These are phyloP conservation scores for Cryomyces minteri DNA, from an alignment of 495 filamentous ascomycete species.

Conservation along the genomic window DNA sequence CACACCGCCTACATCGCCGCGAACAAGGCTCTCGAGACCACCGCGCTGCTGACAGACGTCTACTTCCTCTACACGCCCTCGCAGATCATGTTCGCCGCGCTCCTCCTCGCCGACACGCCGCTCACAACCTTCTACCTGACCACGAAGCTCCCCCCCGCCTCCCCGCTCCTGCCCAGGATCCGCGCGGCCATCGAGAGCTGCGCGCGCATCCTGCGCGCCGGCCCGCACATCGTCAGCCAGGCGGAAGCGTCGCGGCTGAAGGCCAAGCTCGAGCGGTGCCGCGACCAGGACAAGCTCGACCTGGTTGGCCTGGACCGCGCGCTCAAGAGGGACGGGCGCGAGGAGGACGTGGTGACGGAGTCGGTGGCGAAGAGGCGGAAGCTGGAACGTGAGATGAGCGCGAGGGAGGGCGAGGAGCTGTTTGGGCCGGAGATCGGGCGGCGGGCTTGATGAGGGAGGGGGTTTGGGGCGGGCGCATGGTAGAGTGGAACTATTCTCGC, in stretches of 20 bases:
- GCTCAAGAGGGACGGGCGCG: slow-evolving; percentile 25
- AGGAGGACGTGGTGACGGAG: slow-evolving; percentile 21
- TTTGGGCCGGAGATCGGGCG: slow-evolving; percentile 24
- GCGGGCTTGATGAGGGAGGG: too few relatives aligned
- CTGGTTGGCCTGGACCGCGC: slow-evolving; percentile 36
- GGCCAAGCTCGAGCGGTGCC: slow-evolving; percentile 63
- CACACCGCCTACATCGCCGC: slow-evolving; percentile 41
- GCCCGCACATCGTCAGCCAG: slow-evolving; percentile 20
- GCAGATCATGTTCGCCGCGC: slow-evolving; percentile 75
- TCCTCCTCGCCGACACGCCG: slow-evolving; percentile 54
- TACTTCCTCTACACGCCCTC: slow-evolving; percentile 94
- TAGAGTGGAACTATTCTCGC: too few relatives aligned
- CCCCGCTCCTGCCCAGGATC: slow-evolving; percentile 9
- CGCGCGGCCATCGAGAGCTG: slow-evolving; percentile 29
- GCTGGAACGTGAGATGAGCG: slow-evolving; percentile 27
- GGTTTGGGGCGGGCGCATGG: too few relatives aligned
- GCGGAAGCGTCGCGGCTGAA: slow-evolving; percentile 27
- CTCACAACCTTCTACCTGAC: slow-evolving; percentile 55
- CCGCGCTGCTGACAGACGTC: slow-evolving; percentile 70
- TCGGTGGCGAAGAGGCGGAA: slow-evolving; percentile 40
- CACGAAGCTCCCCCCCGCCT: slow-evolving; percentile 36
- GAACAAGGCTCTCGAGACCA: slow-evolving; percentile 43
- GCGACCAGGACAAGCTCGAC: slow-evolving; percentile 48
- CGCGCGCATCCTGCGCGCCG: slow-evolving; percentile 24
- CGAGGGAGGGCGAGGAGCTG: slow-evolving; percentile 33